phyloP scores from a whole-genome alignment of 2,329 filamentous ascomycete species.

The Tolypocladium sp. region DNA sequence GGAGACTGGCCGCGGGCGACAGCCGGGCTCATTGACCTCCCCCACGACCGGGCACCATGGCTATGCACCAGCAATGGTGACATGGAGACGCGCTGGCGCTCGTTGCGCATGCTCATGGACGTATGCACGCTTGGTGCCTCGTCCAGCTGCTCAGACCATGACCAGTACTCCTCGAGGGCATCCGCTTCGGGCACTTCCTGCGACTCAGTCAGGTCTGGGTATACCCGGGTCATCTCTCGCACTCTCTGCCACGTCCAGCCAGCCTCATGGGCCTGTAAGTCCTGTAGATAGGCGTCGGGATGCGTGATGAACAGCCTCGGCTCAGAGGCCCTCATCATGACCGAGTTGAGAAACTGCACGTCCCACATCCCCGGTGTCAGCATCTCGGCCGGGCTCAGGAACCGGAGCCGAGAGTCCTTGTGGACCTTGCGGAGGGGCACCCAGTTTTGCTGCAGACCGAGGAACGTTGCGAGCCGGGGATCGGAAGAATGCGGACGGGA shows the following conservation, averaged over 20 bases:
- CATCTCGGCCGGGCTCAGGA: conserved; percentile 64
- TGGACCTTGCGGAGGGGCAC: conserved; percentile 70
- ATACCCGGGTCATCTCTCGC: conserved; percentile 50
- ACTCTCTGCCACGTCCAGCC: conserved; percentile 66
- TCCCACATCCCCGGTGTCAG: conserved; percentile 64
- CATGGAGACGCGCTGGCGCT: conserved; percentile 29
- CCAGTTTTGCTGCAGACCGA: conserved; percentile 59
- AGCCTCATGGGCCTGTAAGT: conserved; percentile 38
- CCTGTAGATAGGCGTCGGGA: conserved; percentile 64
- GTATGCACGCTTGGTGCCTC: conserved; percentile 37
- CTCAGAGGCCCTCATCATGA: conserved; percentile 62
- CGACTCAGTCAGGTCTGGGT: conserved; percentile 33
- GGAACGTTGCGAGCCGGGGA: conserved; percentile 30
- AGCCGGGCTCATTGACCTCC: conserved; percentile 20
- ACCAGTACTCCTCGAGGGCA: conserved; percentile 57
- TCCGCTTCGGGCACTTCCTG: conserved; percentile 50
- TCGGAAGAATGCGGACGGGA: conserved; percentile 17
- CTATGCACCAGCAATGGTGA: conserved; percentile 29
- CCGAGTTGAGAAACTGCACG: conserved; percentile 58
- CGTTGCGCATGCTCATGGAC: conserved; percentile 31
- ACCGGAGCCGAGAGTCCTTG: conserved; percentile 63
- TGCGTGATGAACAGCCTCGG: conserved; percentile 69
- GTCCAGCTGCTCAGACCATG: conserved; percentile 57
- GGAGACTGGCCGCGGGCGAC: conserved; percentile 31
- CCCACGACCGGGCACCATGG: conserved; percentile 12